phyloP scores from a whole-genome alignment of 2,329 filamentous ascomycete genomes.

The Fusarium sp. region DNA sequence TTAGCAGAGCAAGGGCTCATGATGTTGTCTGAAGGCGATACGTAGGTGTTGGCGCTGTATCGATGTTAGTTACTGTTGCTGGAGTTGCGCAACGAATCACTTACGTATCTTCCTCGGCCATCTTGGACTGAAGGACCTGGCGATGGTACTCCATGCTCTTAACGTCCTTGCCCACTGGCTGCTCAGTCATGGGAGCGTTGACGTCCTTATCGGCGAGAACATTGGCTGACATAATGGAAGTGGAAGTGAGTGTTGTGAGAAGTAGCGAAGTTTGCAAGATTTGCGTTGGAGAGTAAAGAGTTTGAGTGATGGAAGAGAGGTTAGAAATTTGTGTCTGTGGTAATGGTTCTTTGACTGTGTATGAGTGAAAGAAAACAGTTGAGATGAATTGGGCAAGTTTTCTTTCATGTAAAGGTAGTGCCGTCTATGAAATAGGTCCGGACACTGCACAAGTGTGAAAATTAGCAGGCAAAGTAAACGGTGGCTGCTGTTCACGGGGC shows the following conservation, averaged over 20 bases:
- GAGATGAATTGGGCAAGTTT: conserved; percentile 18
- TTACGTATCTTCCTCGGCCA: conserved; percentile 73
- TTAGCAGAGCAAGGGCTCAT: conserved; percentile 89
- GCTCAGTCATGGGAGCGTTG: conserved; percentile 66
- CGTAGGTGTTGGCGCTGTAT: conserved; percentile 67
- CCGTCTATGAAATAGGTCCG: conserved; percentile 27
- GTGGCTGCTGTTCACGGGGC: conserved; percentile 42
- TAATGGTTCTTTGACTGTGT: conserved; percentile 23
- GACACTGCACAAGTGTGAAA: conserved; percentile 33
- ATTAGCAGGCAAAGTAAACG: conserved; percentile 45
- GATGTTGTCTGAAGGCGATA: conserved; percentile 89
- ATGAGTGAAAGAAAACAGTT: conserved; percentile 14
- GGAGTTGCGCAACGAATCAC: conserved; percentile 41
- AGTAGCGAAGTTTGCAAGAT: background rate
- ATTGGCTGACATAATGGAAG: conserved; percentile 66
- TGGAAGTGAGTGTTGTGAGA: background rate
- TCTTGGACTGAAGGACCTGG: conserved; percentile 79
- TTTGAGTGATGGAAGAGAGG: conserved; percentile 1
- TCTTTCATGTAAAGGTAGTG: conserved; percentile 34
- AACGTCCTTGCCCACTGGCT: conserved; percentile 60
- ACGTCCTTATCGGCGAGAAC: conserved; percentile 75
- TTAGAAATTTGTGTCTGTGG: conserved; percentile 1
- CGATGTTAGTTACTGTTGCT: conserved; percentile 23
- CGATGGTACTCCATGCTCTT: conserved; percentile 84
- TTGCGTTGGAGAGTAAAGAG: conserved; percentile 2